Evolutionary conservation across 2,329 filamentous ascomycete genomes (phyloP), one percentile per base, ranked within the genome.

Genomic region (Nothophaeocryptopus gaeumannii): DNA sequence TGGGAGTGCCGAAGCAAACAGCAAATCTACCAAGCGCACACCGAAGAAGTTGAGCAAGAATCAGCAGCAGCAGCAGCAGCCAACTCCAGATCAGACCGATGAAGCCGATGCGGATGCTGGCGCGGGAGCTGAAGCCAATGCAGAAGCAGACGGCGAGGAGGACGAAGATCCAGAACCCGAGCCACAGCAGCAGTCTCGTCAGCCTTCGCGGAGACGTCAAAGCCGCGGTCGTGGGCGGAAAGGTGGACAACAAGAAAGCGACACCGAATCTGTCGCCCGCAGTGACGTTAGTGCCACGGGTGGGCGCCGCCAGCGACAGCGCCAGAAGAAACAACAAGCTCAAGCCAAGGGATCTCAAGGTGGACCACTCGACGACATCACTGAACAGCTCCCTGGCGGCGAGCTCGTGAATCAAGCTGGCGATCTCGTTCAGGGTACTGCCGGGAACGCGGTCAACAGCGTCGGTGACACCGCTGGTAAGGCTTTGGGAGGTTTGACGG

Each of bases 371-470:
- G 78, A 75, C 48, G 76, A 76, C 54, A 79, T 82, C 51, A 76
- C 77, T 49, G 80, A 84, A 62, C 67, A 72, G 43, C 61, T 75
- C 1, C 74, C 74, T 8, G 78, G 78, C 44, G 77, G 76, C 36
- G 77, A 81, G 47, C 69, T 75, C 8, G 72, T 79, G 37, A 68
- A 67, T 50, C 77, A 77, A 56, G 78, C 78, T 35, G 73, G 73
- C 43, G 78, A 81, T 52, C 75, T 81, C 60, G 79, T 83, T 20
- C 74, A 78, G 62, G 69, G 78, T 61, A 79, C 77, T n/a, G 77
- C 75, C 35, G 76, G 77, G 51, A 60, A 67, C 30, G 71, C 72
- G 10, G 65, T 72, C 39, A 68, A 69, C 56, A 67, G 71, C 45
- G 74, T 74, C 29, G 73, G 73, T 43, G 59, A 72, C 54, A 72